Conservation (phyloP, 1,284 basidiomycete genomes). For the Flammula alnicola region DNA sequence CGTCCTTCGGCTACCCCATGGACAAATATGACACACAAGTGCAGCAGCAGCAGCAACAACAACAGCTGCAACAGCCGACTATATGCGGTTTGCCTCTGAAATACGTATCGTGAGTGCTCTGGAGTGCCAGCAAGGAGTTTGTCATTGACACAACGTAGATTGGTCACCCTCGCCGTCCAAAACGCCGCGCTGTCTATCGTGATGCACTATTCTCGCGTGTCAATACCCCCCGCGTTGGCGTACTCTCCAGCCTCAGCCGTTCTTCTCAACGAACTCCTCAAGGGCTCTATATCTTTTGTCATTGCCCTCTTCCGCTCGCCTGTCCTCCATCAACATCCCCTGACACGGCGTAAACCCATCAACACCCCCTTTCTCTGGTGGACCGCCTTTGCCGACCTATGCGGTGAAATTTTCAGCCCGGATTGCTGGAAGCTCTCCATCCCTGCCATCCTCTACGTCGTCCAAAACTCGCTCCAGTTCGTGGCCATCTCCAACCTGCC, state of each 20-base stretch:
- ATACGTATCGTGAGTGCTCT: conserved; percentile 60
- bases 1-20: conserved; percentile 36
- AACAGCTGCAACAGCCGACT: conserved; percentile 37
- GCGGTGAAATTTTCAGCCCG: conserved; percentile 56
- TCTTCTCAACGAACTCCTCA: conserved; percentile 91
- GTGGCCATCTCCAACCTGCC: conserved; percentile 91
- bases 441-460: conserved; percentile 93
- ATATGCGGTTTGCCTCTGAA: conserved; percentile 60
- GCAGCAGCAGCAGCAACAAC: conserved; percentile 20
- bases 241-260: conserved; percentile 96
- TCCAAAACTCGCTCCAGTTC: conserved; percentile 96
- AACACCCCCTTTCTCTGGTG: conserved; percentile 38
- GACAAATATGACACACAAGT: conserved; percentile 26
- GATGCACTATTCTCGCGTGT: conserved; percentile 95
- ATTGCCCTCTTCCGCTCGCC: conserved; percentile 62
- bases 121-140: background rate
- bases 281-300: conserved; percentile 87
- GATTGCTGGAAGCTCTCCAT: conserved; percentile 98
- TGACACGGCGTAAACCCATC: conserved; percentile 21
- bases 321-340: conserved; percentile 32
- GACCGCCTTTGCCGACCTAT: conserved; percentile 57
- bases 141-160: conserved; percentile 46
- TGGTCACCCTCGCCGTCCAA: conserved; percentile 93
- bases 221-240: conserved; percentile 70
- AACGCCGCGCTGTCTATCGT: conserved; percentile 95